Percentiles rank a stretch among this genome's conserved stretches.
These are phyloP conservation scores for Leptomonas pyrrhocoris DNA, from an alignment of 208 protist species.

Conservation along the genomic window DNA sequence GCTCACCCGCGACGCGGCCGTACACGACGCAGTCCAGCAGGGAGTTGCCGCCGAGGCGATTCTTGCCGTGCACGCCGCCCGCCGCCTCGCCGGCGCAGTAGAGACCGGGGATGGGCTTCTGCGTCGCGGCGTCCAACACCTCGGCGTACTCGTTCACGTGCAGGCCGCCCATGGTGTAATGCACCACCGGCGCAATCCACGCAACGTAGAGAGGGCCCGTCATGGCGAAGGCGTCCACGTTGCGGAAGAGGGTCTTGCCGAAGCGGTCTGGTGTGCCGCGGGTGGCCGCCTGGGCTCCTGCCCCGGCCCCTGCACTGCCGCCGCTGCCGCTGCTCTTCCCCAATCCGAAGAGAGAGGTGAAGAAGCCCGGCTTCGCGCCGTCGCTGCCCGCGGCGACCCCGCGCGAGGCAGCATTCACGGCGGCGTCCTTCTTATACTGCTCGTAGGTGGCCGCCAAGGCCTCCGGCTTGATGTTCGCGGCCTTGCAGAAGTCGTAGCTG, in stretches of 20 bases:
- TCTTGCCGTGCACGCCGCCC: constrained; percentile 94
- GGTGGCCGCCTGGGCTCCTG: not conserved
- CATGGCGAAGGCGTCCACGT: constrained; percentile 54
- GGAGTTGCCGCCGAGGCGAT: constrained; percentile 95
- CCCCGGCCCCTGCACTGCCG: not conserved
- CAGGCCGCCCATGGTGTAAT: constrained; percentile 97
- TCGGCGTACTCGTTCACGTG: constrained; percentile 62
- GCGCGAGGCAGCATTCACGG: constrained; percentile 28
- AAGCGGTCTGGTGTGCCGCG: constrained; percentile 59
- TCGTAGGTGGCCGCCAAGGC: constrained; percentile 46
- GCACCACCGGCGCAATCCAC: constrained; percentile 91
- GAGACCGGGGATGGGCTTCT: constrained; percentile 78
- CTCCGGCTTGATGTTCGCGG: constrained; percentile 35
- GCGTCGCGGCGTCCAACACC: constrained; percentile 61
- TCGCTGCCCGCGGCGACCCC: not conserved
- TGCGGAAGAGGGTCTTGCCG: constrained; percentile 85
- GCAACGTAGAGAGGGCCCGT: constrained; percentile 66
- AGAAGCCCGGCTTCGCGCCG: constrained; percentile 29
- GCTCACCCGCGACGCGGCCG: constrained; percentile 77
- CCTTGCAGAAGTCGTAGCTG: constrained; percentile 52
- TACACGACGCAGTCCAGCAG: constrained; percentile 97
- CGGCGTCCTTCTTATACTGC: constrained; percentile 53
- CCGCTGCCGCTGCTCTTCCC: not conserved
- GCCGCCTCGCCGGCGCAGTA: constrained; percentile 95
- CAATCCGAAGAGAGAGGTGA: constrained; percentile 36